Base-by-base conservation (phyloP, 108 stramenopile genomes). In the Skeletonema grethae region DNA sequence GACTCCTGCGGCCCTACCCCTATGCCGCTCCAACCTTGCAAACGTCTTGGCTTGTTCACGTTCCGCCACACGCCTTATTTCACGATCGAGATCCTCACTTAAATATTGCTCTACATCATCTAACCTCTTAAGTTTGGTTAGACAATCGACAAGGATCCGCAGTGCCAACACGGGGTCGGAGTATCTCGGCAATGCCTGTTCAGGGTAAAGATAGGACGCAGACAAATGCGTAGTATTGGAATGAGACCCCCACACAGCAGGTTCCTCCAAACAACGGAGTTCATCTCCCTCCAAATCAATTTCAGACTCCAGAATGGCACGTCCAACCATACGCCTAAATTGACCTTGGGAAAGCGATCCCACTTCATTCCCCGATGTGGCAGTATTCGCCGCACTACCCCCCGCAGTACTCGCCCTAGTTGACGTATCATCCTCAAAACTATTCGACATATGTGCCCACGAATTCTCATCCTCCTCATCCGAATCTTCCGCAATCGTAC, bases 211-310 rank as follows among this genome's bases (percentile, higher is more conserved):
- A 53, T 77, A 70, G 0, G 76, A 69, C n/a, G 76, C 76, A 2
- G 76, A 57, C 63, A 77, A 70, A 43, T 65, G 69, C 24, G 68
- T 64, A 15, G 31, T 48, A 30, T 43, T 57, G 39, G 75, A 43
- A 57, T 61, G 63, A 35, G 43, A 31, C 12, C 55, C 61, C 61
- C 68, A 69, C 12, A 68, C 63, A 7, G 78, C 70, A 46, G 71
- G 55, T 76, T 88, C 86, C 65, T 94, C 90, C 46, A 91, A 63
- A 57, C 87, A 87, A 13, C 93, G 87, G 1, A 88, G 82, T 69
- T 94, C 93, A 71, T 94, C 93, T 5, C 84, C 76, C 43, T 91
- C 93, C 45, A 94, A 67, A 83, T 94, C 93, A 62, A 94, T 71
- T 70, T 94, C 93, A 46, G 88, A 85, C 35, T 91, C 90, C 38